phyloP scores from a whole-genome alignment of 371 early-diverging fungal species.

The Mucor irregularis region DNA sequence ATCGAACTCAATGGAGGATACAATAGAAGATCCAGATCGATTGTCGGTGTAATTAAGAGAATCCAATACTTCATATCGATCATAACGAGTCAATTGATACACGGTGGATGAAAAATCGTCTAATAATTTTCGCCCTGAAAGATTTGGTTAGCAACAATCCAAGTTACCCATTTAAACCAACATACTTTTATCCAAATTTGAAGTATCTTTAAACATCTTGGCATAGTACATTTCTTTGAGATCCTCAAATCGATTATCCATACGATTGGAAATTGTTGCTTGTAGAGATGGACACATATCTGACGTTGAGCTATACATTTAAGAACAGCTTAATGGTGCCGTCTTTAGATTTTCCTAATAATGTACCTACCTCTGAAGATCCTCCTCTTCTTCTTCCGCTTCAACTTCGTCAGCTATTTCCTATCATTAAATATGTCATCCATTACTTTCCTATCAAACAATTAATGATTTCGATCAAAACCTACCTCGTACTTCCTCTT shows the following conservation, averaged over 20 bases:
- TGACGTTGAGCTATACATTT: neutral
- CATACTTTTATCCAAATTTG: neutral
- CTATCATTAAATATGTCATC: neutral
- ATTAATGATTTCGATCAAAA: no score
- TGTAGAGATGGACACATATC: neutral
- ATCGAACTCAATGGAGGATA: slow-evolving; percentile 92
- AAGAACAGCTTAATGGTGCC: no score
- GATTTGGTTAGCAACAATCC: neutral
- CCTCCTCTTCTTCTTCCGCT: neutral
- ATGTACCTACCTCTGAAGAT: neutral
- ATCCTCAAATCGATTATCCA: slow-evolving; percentile 71
- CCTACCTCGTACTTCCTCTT: neutral
- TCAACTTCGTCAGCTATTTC: neutral
- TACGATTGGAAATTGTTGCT: slow-evolving; percentile 21
- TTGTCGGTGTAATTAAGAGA: slow-evolving; percentile 78
- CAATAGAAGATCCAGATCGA: slow-evolving; percentile 67
- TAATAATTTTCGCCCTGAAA: slow-evolving; percentile 5
- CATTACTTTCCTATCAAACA: neutral
- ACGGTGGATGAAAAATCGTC: slow-evolving; percentile 65
- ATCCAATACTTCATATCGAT: slow-evolving; percentile 68
- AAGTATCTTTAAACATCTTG: neutral
- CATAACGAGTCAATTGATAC: slow-evolving; percentile 66
- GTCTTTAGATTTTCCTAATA: neutral
- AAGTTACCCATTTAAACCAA: neutral
- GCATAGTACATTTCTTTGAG: slow-evolving; percentile 61